Evolutionary conservation across 2,329 filamentous ascomycete species (phyloP), one percentile per base, ranked within the genome.

Genomic region (Teratosphaeria zuluensis): DNA sequence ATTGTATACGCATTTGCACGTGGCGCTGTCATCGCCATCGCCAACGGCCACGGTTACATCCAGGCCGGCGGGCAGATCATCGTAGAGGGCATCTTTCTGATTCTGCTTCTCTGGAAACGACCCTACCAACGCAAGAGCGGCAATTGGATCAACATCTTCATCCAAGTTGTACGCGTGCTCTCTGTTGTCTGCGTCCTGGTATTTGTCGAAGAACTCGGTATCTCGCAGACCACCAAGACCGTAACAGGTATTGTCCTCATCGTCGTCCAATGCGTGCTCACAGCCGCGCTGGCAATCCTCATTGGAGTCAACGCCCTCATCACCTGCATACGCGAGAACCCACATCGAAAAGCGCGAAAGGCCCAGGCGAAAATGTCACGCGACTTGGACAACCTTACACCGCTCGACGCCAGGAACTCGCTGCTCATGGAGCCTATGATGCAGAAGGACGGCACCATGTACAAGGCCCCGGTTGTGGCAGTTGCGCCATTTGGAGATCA

Each of bases 211-310:
- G 87, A 97, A 75, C 85, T 99, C 57, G 89, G 89, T 59, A 87
- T 99, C 65, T 82, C 85, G 5, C 87, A 96, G 74, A 95, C 92
- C 9, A 96, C 92, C 9, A 90, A 96, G 78, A 97, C 94, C 0
- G 84, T 97, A 55, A 92, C 90, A 16, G 94, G 94, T 58, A 84
- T 97, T n/a, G 89, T 91, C 16, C 81, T 99, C 60, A 94, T 97
- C 64, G 90, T 86, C n/a, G 81, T 97, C 4, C 94, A 99, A 75
- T 89, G 89, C 0, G 83, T 86, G 0, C 77, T 99, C 65, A 95
- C 92, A 5, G 91, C 83, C 62, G 74, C 90, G 28, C 80, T 99
- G 58, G 92, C 90, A 3, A 88, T 97, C 56, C 80, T 97, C 32
- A 95, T 99, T 66, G 82, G 83, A 11, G 89, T 92, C 77, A 97